Evolutionary conservation across 2,329 filamentous ascomycete genomes (phyloP).

Genomic region (Talaromyces amestolkiae): DNA sequence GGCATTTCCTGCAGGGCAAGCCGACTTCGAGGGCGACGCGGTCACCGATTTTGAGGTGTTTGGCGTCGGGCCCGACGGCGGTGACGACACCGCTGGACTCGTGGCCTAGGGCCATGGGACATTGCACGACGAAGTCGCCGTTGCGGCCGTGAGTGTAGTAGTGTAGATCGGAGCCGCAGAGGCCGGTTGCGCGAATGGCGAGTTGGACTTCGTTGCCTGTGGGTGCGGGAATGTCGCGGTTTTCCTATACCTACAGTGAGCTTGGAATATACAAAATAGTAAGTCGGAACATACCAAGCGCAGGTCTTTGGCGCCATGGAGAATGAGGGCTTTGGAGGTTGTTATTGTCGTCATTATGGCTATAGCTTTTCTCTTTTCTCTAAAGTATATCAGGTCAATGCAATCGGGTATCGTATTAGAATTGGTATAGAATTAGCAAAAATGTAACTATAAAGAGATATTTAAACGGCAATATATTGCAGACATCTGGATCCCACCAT

Average conservation of each 20-base stretch:
- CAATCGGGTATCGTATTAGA: neutral
- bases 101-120: slow-evolving; percentile 77
- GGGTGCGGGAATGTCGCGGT: slow-evolving; percentile 49
- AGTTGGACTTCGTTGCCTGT: slow-evolving; percentile 60
- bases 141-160: slow-evolving; percentile 88
- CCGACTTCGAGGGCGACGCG: slow-evolving; percentile 92
- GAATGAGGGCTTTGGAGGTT: slow-evolving; percentile 46
- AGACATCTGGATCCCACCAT: neutral
- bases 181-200: slow-evolving; percentile 63
- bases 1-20: slow-evolving; percentile 69
- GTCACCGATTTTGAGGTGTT: slow-evolving; percentile 66
- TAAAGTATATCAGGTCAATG: neutral
- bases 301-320: slow-evolving; percentile 61
- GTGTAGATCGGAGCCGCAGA: slow-evolving; percentile 72
- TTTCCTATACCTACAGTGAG: slow-evolving; percentile 43
- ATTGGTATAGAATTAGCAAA: neutral
- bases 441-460: neutral
- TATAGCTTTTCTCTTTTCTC: neutral
- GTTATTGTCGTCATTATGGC: slow-evolving; percentile 15
- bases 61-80: slow-evolving; percentile 64
- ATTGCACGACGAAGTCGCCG: slow-evolving; percentile 76
- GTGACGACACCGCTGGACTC: slow-evolving; percentile 78
- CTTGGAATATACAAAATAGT: neutral
- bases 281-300: slow-evolving; percentile 49
- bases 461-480: neutral